Evolutionary conservation across 1,284 basidiomycete species (phyloP), one percentile per base, ranked within the genome.

Genomic region (Coniferiporia sulphurascens): DNA sequence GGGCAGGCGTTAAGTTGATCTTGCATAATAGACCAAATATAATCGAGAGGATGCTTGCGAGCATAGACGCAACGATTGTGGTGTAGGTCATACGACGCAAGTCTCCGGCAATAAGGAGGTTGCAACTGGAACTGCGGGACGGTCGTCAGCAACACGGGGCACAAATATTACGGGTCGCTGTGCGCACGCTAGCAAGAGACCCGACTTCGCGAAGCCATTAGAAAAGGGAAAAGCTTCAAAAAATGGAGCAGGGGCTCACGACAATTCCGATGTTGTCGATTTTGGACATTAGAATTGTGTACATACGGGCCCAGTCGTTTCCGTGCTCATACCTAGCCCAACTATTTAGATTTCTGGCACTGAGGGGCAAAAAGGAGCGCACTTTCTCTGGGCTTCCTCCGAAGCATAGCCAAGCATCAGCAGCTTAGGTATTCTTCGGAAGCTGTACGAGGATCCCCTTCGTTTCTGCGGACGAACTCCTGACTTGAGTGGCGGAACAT

Each of bases 251-350:
- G 21, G n/a, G n/a, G 36, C 27, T 21, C 43, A 59, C 57, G 8
- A 59, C 58, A 4, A 59, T 59, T 13, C 22, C 52, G 22, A 59
- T 59, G 35, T 59, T 59, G 34, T 59, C 58, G 36, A 59, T 59
- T n/a, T 59, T 59, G 52, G 54, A 55, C 58, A 59, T 59, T 10
- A 59, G 48, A n/a, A 59, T 48, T 13, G 52, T 45, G 35, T 59
- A 54, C 44, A 59, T 15, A 34, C 58, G 58, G n/a, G 21, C 19
- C 58, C 58, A 59, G 27, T 59, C 52, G 15, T 38, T 27, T 12
- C 49, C 32, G 19, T 12, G 27, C 34, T 59, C 52, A 41, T 59
- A 50, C 35, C 58, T 59, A 43, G 27, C 27, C 15, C 3, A n/a
- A 3, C 17, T n/a, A 2, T 1, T 21, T n/a, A 46, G 17, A 46